Percentiles rank a stretch among this genome's conserved stretches.
Evolutionary conservation across 192 early-diverging fungal genomes (phyloP).

Genomic region (Powellomyces hirtus): DNA sequence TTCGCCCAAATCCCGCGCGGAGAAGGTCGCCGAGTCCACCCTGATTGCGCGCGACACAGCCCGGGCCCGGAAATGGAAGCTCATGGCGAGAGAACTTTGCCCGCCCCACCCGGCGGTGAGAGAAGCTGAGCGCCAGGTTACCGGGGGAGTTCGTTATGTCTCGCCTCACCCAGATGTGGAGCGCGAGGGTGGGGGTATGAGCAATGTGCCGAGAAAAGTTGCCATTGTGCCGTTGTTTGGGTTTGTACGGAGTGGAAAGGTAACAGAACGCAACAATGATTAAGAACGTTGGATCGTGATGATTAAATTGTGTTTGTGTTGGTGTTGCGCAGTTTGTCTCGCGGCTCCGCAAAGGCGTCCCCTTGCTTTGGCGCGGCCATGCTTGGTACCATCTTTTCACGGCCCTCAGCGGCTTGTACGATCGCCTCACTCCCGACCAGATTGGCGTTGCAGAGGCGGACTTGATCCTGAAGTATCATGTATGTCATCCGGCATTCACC

Average conservation of each 20-base stretch:
- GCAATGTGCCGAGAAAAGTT: conserved; percentile 13
- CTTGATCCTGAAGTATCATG: conserved; percentile 20
- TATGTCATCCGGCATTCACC: too few species aligned
- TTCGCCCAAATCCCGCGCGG: background rate
- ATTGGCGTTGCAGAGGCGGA: conserved; percentile 12
- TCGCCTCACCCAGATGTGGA: too few species aligned
- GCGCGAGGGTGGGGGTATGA: background rate
- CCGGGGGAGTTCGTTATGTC: background rate
- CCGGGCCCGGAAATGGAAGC: conserved; percentile 14
- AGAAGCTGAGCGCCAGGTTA: background rate
- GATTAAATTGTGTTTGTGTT: background rate
- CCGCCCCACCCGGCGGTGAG: conserved; percentile 12
- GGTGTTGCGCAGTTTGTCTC: conserved; percentile 10
- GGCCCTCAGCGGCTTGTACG: background rate
- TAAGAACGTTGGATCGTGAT: background rate
- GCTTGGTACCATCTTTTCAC: conserved; percentile 26
- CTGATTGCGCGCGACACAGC: background rate
- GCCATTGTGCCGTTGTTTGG: conserved; percentile 18
- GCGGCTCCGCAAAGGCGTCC: conserved; percentile 22
- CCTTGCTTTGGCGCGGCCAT: conserved; percentile 24
- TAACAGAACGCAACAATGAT: background rate
- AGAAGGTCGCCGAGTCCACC: conserved; percentile 1
- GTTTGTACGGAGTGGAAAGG: conserved; percentile 9
- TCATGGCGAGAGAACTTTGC: conserved; percentile 10
- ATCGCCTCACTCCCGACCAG: conserved; percentile 12